A percentile compares a stretch with the other conserved stretches of the same genome.
Conservation (phyloP, 176 grass and related monocot species). For the Secale cereale region DNA sequence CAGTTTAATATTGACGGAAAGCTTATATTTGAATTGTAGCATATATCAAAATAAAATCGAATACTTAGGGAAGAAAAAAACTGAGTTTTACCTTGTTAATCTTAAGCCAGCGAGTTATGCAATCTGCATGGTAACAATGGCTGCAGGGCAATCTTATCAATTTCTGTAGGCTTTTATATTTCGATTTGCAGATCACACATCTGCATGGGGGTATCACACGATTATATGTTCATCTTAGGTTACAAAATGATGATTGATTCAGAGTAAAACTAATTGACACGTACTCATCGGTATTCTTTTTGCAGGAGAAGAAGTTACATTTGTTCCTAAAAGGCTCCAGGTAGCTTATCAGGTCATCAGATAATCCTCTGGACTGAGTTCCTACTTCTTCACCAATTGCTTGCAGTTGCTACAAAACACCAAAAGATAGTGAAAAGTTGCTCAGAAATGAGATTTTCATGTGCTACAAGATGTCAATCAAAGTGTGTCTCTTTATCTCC, state of each 20-base stretch:
- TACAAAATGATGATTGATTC: neutral
- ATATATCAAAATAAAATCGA: neutral
- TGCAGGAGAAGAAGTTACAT: constrained; percentile 58
- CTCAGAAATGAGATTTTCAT: neutral
- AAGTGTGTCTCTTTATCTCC: neutral
- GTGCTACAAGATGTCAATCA: neutral
- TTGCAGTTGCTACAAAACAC: constrained; percentile 68
- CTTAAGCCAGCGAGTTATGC: constrained; percentile 78
- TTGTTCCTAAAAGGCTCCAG: constrained; percentile 50
- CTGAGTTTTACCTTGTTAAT: constrained; percentile 65
- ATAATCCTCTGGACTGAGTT: constrained; percentile 67
- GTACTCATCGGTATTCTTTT: constrained; percentile 55
- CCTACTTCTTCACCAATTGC: constrained; percentile 68
- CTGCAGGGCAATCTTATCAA: constrained; percentile 70
- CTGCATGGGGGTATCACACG: constrained; percentile 33
- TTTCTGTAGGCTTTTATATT: constrained; percentile 51
- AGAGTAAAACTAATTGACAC: constrained; percentile 24
- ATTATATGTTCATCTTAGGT: neutral
- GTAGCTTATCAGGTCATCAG: constrained; percentile 77
- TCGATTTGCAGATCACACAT: constrained; percentile 66
- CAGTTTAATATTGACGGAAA: neutral
- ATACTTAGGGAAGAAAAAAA: neutral
- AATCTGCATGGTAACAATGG: constrained; percentile 65
- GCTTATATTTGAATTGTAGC: neutral
- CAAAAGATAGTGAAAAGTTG: constrained; percentile 12